Base-by-base conservation (phyloP, 306 rosid species). In the Castanopsis chinensis region DNA sequence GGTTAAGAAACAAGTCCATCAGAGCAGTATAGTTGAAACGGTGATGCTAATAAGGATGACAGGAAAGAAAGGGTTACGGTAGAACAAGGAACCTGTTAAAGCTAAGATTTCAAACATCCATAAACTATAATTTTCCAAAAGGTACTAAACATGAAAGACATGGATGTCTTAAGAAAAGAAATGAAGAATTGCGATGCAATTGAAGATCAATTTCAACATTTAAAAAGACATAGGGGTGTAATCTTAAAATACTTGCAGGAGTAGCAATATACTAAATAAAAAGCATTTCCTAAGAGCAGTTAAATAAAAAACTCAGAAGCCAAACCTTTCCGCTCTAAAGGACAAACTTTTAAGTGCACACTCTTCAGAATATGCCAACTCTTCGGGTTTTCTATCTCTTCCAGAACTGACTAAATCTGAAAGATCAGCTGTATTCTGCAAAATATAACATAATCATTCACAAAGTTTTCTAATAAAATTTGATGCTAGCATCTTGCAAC, bases 371-470 rank as follows among this genome's bases (percentile, higher is more conserved):
- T 90, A 93, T 52, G 83, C 78, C 80, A 85, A 84, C 87, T 93
- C 98, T 86, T 91, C 99, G 25, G 88, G 81, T 71, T 86, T 93
- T 83, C 85, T 83, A 79, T 93, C 97, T 87, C 98, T 88, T 83
- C 98, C 96, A 5, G 98, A 95, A 85, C 92, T 89, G 85, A 93
- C 98, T 79, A 95, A 78, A 77, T 95, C 99, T n/a, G 93, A 93
- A 77, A 95, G 97, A 83, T 95, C 99, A 69, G 97, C 73, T 70
- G 89, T 89, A 79, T 95, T 93, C 99, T 95, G 98, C 92, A 87
- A 80, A 37, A 67, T 14, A 79, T 5, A 81, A 25, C 56, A 61
- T 49, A 76, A 33, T 58, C 49, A 75, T 51, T 67, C 51, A 77
- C 32, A 79, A 74, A 52, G 72, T 72, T 78, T 82, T 67, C 74